phyloP scores from a whole-genome alignment of 306 rosid genomes.

The Rosa chinensis region DNA sequence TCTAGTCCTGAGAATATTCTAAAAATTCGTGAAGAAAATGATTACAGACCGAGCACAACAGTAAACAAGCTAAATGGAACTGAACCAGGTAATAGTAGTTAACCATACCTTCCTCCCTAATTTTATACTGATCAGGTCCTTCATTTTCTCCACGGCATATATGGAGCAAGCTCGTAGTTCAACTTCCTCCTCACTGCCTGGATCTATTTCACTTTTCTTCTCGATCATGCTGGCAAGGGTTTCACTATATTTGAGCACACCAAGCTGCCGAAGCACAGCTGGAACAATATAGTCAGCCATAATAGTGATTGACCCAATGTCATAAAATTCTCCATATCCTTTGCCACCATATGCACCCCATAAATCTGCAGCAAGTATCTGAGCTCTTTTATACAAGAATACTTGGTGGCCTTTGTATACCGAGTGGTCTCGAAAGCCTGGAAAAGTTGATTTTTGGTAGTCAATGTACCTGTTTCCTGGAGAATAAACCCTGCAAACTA shows the following conservation, averaged over 20 bases:
- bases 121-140: conserved; percentile 67
- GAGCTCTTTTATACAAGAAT: conserved; percentile 94
- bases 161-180: conserved; percentile 94
- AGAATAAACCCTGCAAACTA: conserved; percentile 10
- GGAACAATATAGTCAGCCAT: conserved; percentile 98
- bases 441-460: conserved; percentile 24
- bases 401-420: conserved; percentile 91
- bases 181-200: conserved; percentile 99
- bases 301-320: conserved; percentile 76
- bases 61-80: background rate
- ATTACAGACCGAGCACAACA: background rate
- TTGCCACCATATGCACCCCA: conserved; percentile 84
- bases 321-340: conserved; percentile 84
- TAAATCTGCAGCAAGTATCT: conserved; percentile 91
- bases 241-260: conserved; percentile 76
- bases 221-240: conserved; percentile 66
- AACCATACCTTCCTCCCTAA: conserved; percentile 71
- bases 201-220: conserved; percentile 61
- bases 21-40: background rate
- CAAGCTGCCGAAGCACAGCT: conserved; percentile 83
- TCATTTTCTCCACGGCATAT: conserved; percentile 90
- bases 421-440: conserved; percentile 93
- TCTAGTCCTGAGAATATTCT: background rate
- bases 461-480: conserved; percentile 29
- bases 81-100: background rate